Conservation (phyloP, 345 rosid species). For the Salix viminalis region DNA sequence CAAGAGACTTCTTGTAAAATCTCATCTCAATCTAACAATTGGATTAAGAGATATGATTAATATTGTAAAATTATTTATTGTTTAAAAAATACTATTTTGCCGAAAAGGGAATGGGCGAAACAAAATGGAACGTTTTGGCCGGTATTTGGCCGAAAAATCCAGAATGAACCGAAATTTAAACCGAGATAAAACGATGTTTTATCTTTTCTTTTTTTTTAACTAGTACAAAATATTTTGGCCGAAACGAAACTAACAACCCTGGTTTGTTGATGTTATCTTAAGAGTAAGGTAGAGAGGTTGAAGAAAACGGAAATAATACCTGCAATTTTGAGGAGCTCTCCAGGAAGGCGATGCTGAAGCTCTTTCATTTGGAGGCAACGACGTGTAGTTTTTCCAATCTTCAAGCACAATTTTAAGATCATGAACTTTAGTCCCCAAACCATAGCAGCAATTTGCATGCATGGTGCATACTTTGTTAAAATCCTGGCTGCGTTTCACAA, state of each 20-base stretch:
- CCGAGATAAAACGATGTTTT: too few species aligned
- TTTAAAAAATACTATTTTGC: too few species aligned
- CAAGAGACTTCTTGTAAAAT: too few species aligned
- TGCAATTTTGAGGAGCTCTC: slow-evolving; percentile 64
- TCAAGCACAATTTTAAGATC: slow-evolving; percentile 55
- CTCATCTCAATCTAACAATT: too few species aligned
- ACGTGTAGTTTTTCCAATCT: slow-evolving; percentile 54
- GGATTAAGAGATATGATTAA: too few species aligned
- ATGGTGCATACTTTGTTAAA: slow-evolving; percentile 61
- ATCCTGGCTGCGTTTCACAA: slow-evolving; percentile 52
- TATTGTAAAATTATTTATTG: too few species aligned
- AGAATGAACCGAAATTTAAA: too few species aligned
- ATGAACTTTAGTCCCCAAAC: slow-evolving; percentile 49
- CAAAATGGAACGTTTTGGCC: accelerated
- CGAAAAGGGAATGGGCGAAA: accelerated
- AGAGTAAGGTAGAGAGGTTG: background rate
- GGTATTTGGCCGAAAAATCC: too few species aligned
- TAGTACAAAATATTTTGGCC: too few species aligned
- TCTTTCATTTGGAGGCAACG: slow-evolving; percentile 17
- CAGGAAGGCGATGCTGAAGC: slow-evolving; percentile 26
- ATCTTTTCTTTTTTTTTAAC: too few species aligned
- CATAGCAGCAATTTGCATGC: slow-evolving; percentile 85
- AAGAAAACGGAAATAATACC: slow-evolving; percentile 15
- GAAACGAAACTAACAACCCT: too few species aligned
- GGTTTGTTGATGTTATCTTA: too few species aligned